These are phyloP conservation scores for Fusarium oligoseptatum DNA, from an alignment of 2,329 filamentous ascomycete species.

Conservation along the genomic window DNA sequence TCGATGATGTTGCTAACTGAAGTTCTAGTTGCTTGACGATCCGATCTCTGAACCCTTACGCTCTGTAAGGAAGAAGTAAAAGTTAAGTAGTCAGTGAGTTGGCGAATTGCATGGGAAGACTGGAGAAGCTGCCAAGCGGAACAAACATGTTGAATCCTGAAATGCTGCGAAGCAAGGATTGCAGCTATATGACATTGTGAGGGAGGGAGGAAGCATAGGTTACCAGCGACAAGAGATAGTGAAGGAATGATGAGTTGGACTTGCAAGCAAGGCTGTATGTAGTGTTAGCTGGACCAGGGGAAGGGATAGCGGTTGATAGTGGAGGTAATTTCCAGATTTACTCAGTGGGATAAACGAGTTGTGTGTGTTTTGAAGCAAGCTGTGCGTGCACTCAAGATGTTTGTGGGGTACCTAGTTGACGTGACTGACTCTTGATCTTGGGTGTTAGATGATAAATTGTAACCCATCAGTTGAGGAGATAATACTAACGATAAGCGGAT, in stretches of 20 bases:
- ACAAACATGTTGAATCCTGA: slow-evolving; percentile 8
- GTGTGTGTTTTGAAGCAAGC: slow-evolving; percentile 5
- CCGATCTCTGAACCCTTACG: slow-evolving; percentile 84
- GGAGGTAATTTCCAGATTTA: slow-evolving; percentile 41
- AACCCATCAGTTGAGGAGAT: neutral
- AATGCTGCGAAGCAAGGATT: slow-evolving; percentile 16
- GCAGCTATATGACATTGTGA: slow-evolving; percentile 22
- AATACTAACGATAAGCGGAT: neutral
- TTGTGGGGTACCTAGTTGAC: neutral
- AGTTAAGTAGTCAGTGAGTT: slow-evolving; percentile 12
- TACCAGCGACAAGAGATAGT: slow-evolving; percentile 10
- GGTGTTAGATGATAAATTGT: neutral
- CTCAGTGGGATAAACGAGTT: slow-evolving; percentile 17
- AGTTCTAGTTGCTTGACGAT: slow-evolving; percentile 80
- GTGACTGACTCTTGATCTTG: neutral
- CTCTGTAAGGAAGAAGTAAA: slow-evolving; percentile 59
- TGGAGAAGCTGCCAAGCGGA: neutral
- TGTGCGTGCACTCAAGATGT: neutral
- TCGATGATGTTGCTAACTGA: slow-evolving; percentile 39
- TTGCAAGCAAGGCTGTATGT: slow-evolving; percentile 7
- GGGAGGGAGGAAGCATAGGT: slow-evolving; percentile 7
- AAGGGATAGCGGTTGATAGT: slow-evolving; percentile 14
- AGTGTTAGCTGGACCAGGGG: slow-evolving; percentile 14
- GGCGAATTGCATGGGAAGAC: slow-evolving; percentile 21
- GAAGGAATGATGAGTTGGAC: slow-evolving; percentile 35